These are phyloP conservation scores for Saccharum officinarum DNA, from an alignment of 176 grass and related monocot genomes.

Conservation along the genomic window DNA sequence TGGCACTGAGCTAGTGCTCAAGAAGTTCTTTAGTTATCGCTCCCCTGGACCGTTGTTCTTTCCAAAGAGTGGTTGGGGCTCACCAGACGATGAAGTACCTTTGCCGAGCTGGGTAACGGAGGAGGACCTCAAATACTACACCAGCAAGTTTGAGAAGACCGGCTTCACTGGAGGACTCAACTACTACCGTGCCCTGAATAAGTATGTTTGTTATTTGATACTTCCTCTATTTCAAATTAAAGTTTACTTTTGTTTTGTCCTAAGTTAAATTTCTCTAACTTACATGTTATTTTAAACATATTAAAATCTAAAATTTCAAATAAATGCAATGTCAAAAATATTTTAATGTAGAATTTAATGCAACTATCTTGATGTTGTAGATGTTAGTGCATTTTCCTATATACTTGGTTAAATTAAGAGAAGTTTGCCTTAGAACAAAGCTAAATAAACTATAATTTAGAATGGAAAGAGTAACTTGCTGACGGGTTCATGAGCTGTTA, in stretches of 20 bases:
- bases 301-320: neutral
- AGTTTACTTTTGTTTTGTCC: neutral
- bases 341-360: neutral
- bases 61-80: slow-evolving; percentile 63
- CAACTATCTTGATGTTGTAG: neutral
- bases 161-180: slow-evolving; percentile 65
- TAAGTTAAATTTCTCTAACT: neutral
- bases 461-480: neutral
- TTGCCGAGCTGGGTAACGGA: slow-evolving; percentile 60
- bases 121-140: slow-evolving; percentile 66
- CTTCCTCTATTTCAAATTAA: neutral
- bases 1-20: slow-evolving; percentile 50
- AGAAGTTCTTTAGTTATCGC: slow-evolving; percentile 47
- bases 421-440: neutral
- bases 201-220: slow-evolving; percentile 31
- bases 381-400: neutral
- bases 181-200: slow-evolving; percentile 69
- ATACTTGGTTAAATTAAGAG: neutral
- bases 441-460: neutral
- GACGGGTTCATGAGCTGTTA: neutral
- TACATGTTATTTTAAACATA: neutral
- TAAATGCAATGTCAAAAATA: neutral
- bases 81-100: slow-evolving; percentile 46
- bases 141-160: slow-evolving; percentile 49
- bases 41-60: slow-evolving; percentile 44